Conservation (phyloP, 2,329 filamentous ascomycete genomes). For the Atkinsonella texensis region DNA sequence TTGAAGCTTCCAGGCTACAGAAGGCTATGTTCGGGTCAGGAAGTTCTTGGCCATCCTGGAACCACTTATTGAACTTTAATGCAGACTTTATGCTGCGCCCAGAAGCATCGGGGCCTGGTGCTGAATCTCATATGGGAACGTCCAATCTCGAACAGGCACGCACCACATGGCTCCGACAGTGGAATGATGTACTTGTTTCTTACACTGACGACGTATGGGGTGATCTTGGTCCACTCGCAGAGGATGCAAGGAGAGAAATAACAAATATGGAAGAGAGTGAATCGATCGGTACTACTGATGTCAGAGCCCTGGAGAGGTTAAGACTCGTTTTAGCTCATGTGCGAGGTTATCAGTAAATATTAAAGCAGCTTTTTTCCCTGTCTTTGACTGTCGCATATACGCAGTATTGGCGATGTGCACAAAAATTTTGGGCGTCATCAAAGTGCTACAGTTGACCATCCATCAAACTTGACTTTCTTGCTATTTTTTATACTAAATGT, state of each 20-base stretch:
- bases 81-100: constrained; percentile 27
- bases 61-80: constrained; percentile 37
- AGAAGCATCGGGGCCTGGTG: constrained; percentile 9
- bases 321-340: constrained; percentile 26
- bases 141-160: constrained; percentile 25
- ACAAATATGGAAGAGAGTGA: constrained; percentile 22
- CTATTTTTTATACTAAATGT: too few relatives aligned
- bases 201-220: constrained; percentile 62
- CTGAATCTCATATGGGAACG: constrained; percentile 25
- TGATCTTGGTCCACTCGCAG: constrained; percentile 42
- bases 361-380: background rate
- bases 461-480: too few relatives aligned
- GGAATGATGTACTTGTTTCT: constrained; percentile 41
- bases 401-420: too few relatives aligned
- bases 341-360: constrained; percentile 14
- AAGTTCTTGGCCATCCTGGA: constrained; percentile 21
- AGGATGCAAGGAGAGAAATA: constrained; percentile 45
- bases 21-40: constrained; percentile 24
- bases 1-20: constrained; percentile 22
- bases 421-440: too few relatives aligned
- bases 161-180: constrained; percentile 39
- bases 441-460: too few relatives aligned
- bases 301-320: constrained; percentile 22
- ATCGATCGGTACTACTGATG: constrained; percentile 9
- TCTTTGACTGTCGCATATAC: too few relatives aligned